phyloP scores from a whole-genome alignment of 2,329 filamentous ascomycete genomes.

The Furcasterigmium furcatum region DNA sequence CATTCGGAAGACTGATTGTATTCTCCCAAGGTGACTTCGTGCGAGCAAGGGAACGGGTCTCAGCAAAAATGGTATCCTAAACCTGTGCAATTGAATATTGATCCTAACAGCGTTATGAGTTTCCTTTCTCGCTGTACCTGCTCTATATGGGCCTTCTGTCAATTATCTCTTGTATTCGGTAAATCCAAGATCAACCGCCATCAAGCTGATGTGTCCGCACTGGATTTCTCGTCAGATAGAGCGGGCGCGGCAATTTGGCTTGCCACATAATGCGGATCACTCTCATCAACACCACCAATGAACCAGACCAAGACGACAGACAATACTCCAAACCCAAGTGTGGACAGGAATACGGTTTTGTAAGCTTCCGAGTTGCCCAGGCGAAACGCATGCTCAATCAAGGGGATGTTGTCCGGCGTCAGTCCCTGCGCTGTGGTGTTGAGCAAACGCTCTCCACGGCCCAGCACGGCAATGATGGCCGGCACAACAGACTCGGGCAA shows the following conservation, averaged over 20 bases:
- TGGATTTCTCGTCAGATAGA: not conserved
- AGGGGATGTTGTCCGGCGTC: slow-evolving; percentile 22
- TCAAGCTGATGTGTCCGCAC: not conserved
- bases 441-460: not conserved
- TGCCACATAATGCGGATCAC: not conserved
- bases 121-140: too few species aligned
- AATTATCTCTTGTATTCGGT: too few species aligned
- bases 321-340: not conserved
- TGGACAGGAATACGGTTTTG: slow-evolving; percentile 22
- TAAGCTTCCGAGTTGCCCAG: slow-evolving; percentile 28
- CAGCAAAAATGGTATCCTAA: too few species aligned
- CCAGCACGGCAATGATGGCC: slow-evolving; percentile 27
- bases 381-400: slow-evolving; percentile 24
- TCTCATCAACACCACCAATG: not conserved
- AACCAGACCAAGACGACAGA: not conserved
- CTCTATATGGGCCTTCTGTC: too few species aligned
- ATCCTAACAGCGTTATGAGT: too few species aligned
- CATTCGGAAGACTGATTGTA: too few species aligned
- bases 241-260: not conserved
- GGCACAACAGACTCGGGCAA: slow-evolving; percentile 28
- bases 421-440: slow-evolving; percentile 23
- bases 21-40: too few species aligned
- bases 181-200: not conserved
- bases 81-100: too few species aligned
- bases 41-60: too few species aligned